Conservation (phyloP, 83 land plant species). For the Isoetes engelmannii region DNA sequence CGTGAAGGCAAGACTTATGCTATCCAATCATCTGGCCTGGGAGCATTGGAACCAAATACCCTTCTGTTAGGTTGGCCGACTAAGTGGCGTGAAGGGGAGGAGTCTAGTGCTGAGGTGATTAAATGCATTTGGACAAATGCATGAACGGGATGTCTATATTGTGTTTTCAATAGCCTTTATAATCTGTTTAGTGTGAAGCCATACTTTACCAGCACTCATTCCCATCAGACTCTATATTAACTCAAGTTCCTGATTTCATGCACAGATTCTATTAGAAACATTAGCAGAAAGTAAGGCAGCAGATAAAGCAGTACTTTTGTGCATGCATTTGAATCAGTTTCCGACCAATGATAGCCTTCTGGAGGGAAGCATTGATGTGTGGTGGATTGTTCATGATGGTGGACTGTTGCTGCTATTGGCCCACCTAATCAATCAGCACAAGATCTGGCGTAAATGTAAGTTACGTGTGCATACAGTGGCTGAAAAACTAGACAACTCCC, state of each 20-base stretch:
- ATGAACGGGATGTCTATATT: too few species aligned
- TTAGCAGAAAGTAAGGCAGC: conserved; percentile 28
- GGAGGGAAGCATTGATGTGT: conserved; percentile 31
- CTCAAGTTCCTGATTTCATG: background rate
- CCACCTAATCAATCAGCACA: conserved; percentile 32
- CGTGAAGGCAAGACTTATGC: conserved; percentile 33
- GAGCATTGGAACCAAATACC: conserved; percentile 33
- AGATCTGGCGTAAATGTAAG: conserved; percentile 32
- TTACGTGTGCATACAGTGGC: conserved; percentile 34
- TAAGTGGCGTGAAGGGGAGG: conserved; percentile 24
- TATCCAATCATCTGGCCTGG: conserved; percentile 35
- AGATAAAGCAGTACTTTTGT: conserved; percentile 28
- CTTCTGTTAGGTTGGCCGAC: conserved; percentile 30
- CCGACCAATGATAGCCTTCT: conserved; percentile 22
- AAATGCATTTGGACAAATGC: background rate
- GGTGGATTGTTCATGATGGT: conserved; percentile 40
- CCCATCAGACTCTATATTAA: too few species aligned
- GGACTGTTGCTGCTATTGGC: conserved; percentile 29
- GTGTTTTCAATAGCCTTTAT: too few species aligned
- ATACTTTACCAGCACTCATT: too few species aligned
- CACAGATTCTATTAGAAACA: conserved; percentile 24
- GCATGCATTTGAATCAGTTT: conserved; percentile 30
- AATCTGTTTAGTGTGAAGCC: too few species aligned
- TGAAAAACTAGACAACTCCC: conserved; percentile 25
- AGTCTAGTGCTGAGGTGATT: conserved; percentile 25